Conservation (phyloP, 495 filamentous ascomycete genomes). For the Echria macrotheca region DNA sequence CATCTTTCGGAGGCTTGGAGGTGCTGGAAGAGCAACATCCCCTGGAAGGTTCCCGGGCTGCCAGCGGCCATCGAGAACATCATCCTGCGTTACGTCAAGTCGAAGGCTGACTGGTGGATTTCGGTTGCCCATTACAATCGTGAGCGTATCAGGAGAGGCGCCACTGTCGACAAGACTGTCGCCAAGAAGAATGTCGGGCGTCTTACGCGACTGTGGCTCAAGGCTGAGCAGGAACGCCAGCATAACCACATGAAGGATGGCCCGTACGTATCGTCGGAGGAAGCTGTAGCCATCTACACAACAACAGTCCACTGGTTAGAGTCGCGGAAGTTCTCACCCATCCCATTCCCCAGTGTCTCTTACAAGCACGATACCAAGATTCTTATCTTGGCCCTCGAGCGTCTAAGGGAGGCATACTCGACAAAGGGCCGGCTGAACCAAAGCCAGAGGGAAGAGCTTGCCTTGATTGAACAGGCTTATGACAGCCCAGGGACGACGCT, state of each 20-base stretch:
- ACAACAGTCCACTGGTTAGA: slow-evolving; percentile 99
- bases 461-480: slow-evolving; percentile 97
- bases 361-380: slow-evolving; percentile 99
- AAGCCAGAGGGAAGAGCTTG: slow-evolving; percentile 94
- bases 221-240: slow-evolving; percentile 96
- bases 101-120: slow-evolving; percentile 99
- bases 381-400: slow-evolving; percentile 90
- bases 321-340: slow-evolving; percentile 95
- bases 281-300: slow-evolving; percentile 97
- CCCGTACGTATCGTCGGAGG: slow-evolving; percentile 96
- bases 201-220: slow-evolving; percentile 92
- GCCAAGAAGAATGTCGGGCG: slow-evolving; percentile 99
- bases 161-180: slow-evolving; percentile 97
- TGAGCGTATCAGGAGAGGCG: slow-evolving; percentile 90
- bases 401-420: slow-evolving; percentile 91
- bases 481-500: slow-evolving; percentile 96
- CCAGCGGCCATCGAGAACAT: slow-evolving; percentile 98
- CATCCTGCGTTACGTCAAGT: slow-evolving; percentile 96
- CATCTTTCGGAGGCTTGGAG: slow-evolving; percentile 97
- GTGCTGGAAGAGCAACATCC: slow-evolving; percentile 99
- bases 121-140: slow-evolving; percentile 98
- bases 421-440: slow-evolving; percentile 97
- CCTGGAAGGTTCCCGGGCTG: slow-evolving; percentile 96
- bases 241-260: slow-evolving; percentile 99
- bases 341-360: slow-evolving; percentile 97